Evolutionary conservation across 2,329 filamentous ascomycete genomes (phyloP).

Genomic region (Lachnellula arida): DNA sequence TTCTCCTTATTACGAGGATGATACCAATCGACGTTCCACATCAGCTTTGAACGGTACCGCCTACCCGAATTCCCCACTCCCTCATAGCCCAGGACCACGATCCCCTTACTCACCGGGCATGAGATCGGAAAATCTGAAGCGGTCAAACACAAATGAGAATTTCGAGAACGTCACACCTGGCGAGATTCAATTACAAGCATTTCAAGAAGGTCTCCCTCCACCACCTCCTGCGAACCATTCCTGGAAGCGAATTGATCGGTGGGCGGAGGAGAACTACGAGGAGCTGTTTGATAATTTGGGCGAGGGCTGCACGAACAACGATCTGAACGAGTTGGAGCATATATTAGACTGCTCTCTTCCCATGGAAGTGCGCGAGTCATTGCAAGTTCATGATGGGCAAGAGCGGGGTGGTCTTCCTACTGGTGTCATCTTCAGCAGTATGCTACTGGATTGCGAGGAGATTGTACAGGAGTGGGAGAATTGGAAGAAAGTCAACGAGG

Average conservation of each 20-base stretch:
- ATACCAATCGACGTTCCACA: constrained; percentile 47
- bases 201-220: constrained; percentile 85
- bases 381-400: constrained; percentile 92
- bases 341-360: constrained; percentile 91
- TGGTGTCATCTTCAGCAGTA: constrained; percentile 86
- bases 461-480: constrained; percentile 97
- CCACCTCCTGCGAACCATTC: constrained; percentile 84
- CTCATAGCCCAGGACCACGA: constrained; percentile 53
- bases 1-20: constrained; percentile 72
- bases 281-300: constrained; percentile 92
- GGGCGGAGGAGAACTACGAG: constrained; percentile 92
- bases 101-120: constrained; percentile 87
- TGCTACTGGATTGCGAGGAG: constrained; percentile 97
- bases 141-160: constrained; percentile 57
- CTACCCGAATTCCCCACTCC: constrained; percentile 42
- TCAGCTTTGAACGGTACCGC: constrained; percentile 49
- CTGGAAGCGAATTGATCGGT: constrained; percentile 89
- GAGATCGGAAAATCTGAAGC: constrained; percentile 65
- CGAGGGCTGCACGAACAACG: constrained; percentile 87
- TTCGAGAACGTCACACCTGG: constrained; percentile 68
- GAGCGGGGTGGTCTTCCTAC: constrained; percentile 88
- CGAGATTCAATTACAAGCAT: constrained; percentile 95
- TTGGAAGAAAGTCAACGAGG: constrained; percentile 89
- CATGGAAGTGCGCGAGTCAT: constrained; percentile 86
- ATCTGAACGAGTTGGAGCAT: constrained; percentile 94